Conservation (phyloP, 1,284 basidiomycete species). For the Leccinum solheimii region DNA sequence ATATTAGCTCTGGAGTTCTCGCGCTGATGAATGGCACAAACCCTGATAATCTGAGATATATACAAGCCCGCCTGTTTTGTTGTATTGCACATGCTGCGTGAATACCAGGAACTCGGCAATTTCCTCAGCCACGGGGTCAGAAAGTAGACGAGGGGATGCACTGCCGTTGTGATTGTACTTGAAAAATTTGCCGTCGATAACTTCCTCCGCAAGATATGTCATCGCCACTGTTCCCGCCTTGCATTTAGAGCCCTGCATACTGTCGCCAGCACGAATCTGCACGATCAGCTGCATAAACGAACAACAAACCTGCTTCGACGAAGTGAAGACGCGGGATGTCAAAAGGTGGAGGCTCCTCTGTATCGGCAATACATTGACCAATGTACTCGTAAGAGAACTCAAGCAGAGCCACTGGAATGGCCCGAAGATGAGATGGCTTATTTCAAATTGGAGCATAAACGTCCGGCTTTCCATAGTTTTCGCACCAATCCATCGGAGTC, state of each 20-base stretch:
- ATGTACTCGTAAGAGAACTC: not conserved
- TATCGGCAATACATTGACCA: not conserved
- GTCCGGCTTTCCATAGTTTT: too few species aligned
- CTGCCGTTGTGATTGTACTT: not conserved
- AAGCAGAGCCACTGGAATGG: too few species aligned
- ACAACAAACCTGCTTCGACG: not conserved
- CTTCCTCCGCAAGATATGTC: not conserved
- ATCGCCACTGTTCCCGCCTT: not conserved
- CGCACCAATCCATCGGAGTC: too few species aligned
- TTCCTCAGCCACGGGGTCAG: not conserved
- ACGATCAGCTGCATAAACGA: not conserved
- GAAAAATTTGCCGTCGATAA: not conserved
- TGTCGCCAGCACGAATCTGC: not conserved
- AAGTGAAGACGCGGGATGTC: not conserved
- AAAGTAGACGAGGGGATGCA: not conserved
- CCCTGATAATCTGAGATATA: constrained; percentile 38
- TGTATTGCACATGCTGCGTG: constrained; percentile 35
- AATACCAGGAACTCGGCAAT: constrained; percentile 28
- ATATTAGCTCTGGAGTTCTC: too few species aligned
- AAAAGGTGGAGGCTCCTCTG: not conserved
- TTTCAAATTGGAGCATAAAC: too few species aligned
- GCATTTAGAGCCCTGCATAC: not conserved
- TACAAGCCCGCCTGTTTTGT: constrained; percentile 22
- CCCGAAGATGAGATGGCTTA: too few species aligned
- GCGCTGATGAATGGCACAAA: constrained; percentile 2